Evolutionary conservation across 371 early-diverging fungal genomes (phyloP), one percentile per base, ranked within the genome.

Genomic region (Mucor sp.): DNA sequence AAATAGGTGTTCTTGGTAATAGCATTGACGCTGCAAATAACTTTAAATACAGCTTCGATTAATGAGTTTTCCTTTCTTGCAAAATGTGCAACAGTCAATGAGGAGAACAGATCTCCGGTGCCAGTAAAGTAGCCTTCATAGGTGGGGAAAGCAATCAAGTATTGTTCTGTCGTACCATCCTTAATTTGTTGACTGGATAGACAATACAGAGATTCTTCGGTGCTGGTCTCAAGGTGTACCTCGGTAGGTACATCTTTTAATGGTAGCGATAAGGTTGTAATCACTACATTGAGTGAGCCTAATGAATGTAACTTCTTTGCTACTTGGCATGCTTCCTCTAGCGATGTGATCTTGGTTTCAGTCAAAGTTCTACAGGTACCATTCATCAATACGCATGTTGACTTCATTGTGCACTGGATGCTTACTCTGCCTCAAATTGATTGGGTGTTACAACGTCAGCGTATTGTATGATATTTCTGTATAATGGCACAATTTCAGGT

Each of bases 391-490:
- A 6, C 56, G 1, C 50, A 12, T 41, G 21, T 50, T 2, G 12
- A 19, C 23, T 25, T 7, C 41, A 41, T 17, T 4, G 17, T 41
- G 41, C 25, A 19, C 2, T 64, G 9, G 14, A 17, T 32, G 69
- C 83, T 69, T 86, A 90, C 90, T 95, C 94, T 21, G 94, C 93
- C 75, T 97, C 97, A 56, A 92, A 95, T 65, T 91, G 94, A 76
- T 97, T 97, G 1, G 98, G 98, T n/a, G 95, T 94, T 17, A 95
- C 79, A 21, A 95, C 78, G 61, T 91, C 83, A 12, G 95, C 93
- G 21, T 90, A 71, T 21, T 85, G 86, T 68, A 87, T 76, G 7
- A 79, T 71, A 33, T 63, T 74, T 50, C 89, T 85, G 79, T 97
- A 97, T 17, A 95, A 70, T 2, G 88, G 89, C 5, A 97, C 84